Percentiles rank a stretch among this genome's conserved stretches.
phyloP scores from a whole-genome alignment of 441 rosid genomes.

The Corymbia citriodora region DNA sequence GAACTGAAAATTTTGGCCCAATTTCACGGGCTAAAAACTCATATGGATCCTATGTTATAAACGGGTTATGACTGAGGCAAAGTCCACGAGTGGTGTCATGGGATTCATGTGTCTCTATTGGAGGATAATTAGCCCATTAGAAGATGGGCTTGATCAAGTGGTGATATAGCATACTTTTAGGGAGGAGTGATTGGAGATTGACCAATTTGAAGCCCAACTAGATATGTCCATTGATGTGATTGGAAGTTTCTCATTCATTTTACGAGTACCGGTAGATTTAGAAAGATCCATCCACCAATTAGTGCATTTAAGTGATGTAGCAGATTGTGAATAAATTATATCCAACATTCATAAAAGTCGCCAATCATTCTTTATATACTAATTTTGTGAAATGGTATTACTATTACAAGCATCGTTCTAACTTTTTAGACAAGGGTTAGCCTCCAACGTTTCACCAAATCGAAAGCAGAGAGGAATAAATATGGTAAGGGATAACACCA shows the following conservation, averaged over 20 bases:
- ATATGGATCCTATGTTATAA: not conserved
- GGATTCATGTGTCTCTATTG: not conserved
- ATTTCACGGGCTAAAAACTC: not conserved
- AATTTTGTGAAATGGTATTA: not conserved
- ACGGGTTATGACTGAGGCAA: rapidly evolving
- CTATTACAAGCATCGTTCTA: not conserved
- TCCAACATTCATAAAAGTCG: not conserved
- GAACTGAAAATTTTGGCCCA: not conserved
- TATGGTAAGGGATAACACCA: rapidly evolving
- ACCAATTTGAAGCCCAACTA: not conserved
- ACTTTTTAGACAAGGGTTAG: not conserved
- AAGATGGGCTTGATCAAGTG: not conserved
- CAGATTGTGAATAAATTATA: not conserved
- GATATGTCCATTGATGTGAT: not conserved
- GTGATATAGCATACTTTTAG: not conserved
- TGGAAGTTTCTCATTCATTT: not conserved
- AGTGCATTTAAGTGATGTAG: not conserved
- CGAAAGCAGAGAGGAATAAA: not conserved
- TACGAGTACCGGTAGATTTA: too few species aligned
- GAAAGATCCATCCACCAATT: not conserved
- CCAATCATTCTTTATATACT: not conserved
- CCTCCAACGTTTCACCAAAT: not conserved
- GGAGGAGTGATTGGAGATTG: not conserved
- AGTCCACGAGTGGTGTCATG: not conserved
- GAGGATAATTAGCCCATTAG: not conserved